Evolutionary conservation across 1,139 yeast species (phyloP).

Genomic region (Yamadazyma trypodendri): DNA sequence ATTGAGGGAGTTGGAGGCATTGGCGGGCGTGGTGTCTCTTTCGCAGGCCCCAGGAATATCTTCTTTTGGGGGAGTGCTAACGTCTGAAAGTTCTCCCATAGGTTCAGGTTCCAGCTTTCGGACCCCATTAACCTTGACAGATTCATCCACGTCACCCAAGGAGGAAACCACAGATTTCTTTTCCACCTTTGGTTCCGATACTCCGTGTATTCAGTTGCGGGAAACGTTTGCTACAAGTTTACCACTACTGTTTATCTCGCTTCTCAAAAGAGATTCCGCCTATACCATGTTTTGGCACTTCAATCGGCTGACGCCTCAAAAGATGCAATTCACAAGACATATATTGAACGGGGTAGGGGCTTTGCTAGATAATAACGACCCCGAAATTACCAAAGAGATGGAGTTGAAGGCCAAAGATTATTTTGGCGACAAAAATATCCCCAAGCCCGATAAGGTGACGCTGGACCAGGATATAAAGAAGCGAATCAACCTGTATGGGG

Average conservation of each 20-base stretch:
- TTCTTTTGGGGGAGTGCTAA: background rate
- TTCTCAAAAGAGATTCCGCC: conserved; percentile 13
- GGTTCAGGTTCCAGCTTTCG: background rate
- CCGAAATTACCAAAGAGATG: conserved; percentile 1
- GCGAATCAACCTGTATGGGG: conserved; percentile 9
- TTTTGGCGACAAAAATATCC: conserved; percentile 14
- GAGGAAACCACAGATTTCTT: conserved; percentile 12
- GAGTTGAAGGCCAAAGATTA: conserved; percentile 10
- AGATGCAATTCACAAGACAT: conserved; percentile 7
- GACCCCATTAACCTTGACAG: background rate
- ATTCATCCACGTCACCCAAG: background rate
- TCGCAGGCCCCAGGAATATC: background rate
- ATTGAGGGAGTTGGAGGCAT: conserved; percentile 9
- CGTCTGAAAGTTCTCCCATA: background rate
- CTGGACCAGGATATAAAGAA: conserved; percentile 7
- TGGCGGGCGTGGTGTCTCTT: conserved; percentile 5
- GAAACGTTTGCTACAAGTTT: conserved; percentile 12
- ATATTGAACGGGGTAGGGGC: conserved; percentile 11
- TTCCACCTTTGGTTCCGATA: conserved; percentile 7
- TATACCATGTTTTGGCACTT: conserved; percentile 14
- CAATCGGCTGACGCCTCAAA: conserved; percentile 9
- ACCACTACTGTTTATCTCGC: conserved; percentile 13
- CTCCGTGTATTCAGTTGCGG: conserved; percentile 10
- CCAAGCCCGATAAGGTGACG: conserved; percentile 9
- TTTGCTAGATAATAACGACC: conserved; percentile 8